Base-by-base conservation (phyloP, 192 early-diverging fungal genomes). In the Chytriomyces confervae region DNA sequence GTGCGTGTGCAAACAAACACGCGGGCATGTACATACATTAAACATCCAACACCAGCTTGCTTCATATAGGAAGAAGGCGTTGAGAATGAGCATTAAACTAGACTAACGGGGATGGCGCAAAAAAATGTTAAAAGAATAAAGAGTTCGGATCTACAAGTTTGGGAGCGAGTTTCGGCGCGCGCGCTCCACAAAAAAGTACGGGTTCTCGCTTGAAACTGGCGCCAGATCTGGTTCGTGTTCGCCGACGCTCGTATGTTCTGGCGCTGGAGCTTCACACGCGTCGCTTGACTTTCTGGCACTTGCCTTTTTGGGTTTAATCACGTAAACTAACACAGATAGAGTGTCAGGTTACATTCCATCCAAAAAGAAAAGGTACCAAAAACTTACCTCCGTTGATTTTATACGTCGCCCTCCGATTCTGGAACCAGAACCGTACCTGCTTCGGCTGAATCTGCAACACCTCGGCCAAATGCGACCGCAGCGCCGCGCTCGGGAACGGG, bases 371-470 rank as follows among this genome's bases (percentile, higher is more conserved):
- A n/a, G n/a, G n/a, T n/a, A n/a, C n/a, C n/a, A n/a, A n/a, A n/a
- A n/a, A n/a, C n/a, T n/a, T n/a, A n/a, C 29, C 29, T 36, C 57
- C 57, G 2, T 60, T 60, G 57, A 60, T 23, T 60, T 60, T 60
- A 60, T 23, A 60, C 16, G 16, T 60, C 16, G 57, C 57, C 45
- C 96, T 88, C 78, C 91, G 92, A 87, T 97, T 97, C 81, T 97
- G 96, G 83, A 97, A 98, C 96, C 96, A 98, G 64, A 98, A 93
- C 84, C 96, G 95, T 18, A 98, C 95, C 0, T 94, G 94, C 51
- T 95, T 88, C 44, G 95, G 95, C 49, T 91, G 90, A 95, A 98
- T 97, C 50, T 89, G 91, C 60, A 94, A 89, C 72, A 94, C 85
- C 65, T 88, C 84, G 45, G 94, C 94, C 0, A 98, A 81, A 36